Base-by-base conservation (phyloP, 257 asterid genomes). In the Primulina huaijiensis region DNA sequence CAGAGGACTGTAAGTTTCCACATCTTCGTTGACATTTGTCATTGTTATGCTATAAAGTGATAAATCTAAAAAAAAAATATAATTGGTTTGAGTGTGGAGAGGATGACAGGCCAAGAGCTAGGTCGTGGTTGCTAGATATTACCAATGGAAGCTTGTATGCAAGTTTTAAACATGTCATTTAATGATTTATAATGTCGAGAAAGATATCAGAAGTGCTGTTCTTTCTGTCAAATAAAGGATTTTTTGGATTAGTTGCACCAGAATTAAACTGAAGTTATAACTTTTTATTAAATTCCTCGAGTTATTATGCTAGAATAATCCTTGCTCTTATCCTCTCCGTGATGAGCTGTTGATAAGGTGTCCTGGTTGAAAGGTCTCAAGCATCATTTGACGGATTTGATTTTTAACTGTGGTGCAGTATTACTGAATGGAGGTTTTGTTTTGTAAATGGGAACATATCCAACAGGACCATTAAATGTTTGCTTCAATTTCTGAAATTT, bases 1-100 rank as follows among this genome's bases (percentile, higher is more conserved):
- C 89, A 84, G 79, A 85, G 89, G 58, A 86, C 92, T 7, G 92
- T 86, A 83, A 86, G 87, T 81, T 66, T 80, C 78, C 50, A 23
- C 43, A 17, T 70, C 35, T 20, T n/a, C 1, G 56, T 56, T 21
- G 38, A 55, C 38, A 25, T 64, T 66, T 62, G 12, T 29, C 21
- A 50, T 50, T 5, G 35, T 71, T 71, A 62, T 27, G 50, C 69
- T 71, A 35, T 53, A 61, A 63, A 40, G 25, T 50, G 60, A 7
- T 25, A 71, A 63, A 7, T 55, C 25, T 58, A 27, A 40, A 46
- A 60, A 27, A 40, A 46, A 27, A 40, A 46, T 50, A 27, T 30
- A 46, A 50, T 64, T 59, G 19, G 21, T 31, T 60, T 33, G 64
- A n/a, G 27, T 59, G 46, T 52, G 38, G 37, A 12, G 58, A 30